Conservation (phyloP, 1,139 yeast genomes). For the Blastobotrys capitulatus region DNA sequence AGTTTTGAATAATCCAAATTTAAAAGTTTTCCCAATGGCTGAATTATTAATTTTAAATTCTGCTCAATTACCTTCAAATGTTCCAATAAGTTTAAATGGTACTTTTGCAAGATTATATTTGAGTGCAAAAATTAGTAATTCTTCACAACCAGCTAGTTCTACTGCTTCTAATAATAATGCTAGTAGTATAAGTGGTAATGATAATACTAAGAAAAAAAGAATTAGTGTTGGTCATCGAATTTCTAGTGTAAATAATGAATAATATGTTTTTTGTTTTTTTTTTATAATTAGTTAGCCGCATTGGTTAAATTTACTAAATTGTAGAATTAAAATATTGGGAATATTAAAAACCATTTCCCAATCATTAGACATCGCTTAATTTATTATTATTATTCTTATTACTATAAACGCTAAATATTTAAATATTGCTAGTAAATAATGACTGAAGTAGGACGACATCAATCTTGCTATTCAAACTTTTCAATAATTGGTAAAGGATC, state of each 20-base stretch:
- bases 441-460: conserved; percentile 1
- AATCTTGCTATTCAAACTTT: conserved; percentile 4
- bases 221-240: conserved; percentile 13
- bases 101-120: conserved; percentile 9
- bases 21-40: conserved; percentile 53
- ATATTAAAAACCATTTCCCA: no score
- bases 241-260: not conserved
- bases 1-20: conserved; percentile 21
- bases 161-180: not conserved
- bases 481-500: conserved; percentile 75
- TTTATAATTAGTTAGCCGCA: no score
- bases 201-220: conserved; percentile 12
- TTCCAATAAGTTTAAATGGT: conserved; percentile 16
- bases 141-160: not conserved
- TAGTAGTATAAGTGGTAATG: not conserved
- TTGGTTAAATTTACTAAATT: no score
- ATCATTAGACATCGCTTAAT: no score
- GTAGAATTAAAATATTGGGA: no score
- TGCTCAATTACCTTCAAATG: conserved; percentile 30
- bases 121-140: conserved; percentile 12
- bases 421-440: no score
- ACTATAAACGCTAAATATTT: no score
- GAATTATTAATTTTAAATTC: conserved; percentile 73
- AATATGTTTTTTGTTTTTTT: not conserved
- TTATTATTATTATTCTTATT: no score